Percentiles rank a stretch among this genome's conserved stretches.
phyloP scores from a whole-genome alignment of 768 basidiomycete genomes.

The Leccinum subtestaceum region DNA sequence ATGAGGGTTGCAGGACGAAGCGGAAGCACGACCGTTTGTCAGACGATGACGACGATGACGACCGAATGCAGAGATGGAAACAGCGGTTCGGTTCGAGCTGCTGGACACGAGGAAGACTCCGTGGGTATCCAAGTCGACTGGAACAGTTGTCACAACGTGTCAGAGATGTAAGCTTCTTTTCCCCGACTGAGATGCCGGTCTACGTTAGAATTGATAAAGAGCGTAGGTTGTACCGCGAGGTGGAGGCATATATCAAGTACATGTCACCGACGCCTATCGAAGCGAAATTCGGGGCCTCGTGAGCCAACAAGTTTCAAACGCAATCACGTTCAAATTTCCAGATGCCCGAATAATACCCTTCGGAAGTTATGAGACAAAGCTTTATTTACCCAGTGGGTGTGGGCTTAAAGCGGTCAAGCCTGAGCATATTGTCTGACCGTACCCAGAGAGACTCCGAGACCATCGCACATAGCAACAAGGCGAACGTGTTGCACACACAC shows the following conservation, averaged over 20 bases:
- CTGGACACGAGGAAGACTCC: conserved; percentile 55
- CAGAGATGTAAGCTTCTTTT: conserved; percentile 66
- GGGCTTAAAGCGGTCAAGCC: conserved; percentile 24
- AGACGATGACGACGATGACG: conserved; percentile 42
- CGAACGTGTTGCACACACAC: conserved; percentile 65
- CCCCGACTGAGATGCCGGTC: not conserved
- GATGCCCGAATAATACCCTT: conserved; percentile 85
- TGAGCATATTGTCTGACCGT: conserved; percentile 12
- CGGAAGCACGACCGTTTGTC: conserved; percentile 44
- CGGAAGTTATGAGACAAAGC: conserved; percentile 89
- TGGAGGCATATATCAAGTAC: conserved; percentile 79
- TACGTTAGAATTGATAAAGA: conserved; percentile 5
- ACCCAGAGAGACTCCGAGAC: conserved; percentile 75
- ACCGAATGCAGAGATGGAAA: conserved; percentile 38
- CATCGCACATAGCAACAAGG: conserved; percentile 70
- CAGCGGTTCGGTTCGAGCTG: conserved; percentile 52
- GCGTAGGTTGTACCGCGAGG: conserved; percentile 79
- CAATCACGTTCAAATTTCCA: conserved; percentile 62
- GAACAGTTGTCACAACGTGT: conserved; percentile 71
- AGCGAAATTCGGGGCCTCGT: conserved; percentile 74
- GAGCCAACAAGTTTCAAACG: conserved; percentile 64
- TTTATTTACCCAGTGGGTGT: conserved; percentile 91
- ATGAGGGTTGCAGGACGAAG: conserved; percentile 33
- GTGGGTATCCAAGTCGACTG: conserved; percentile 75
- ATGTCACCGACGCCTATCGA: conserved; percentile 85